Percentiles rank a stretch among this genome's conserved stretches.
Conservation (phyloP, 495 filamentous ascomycete genomes). For the Patellaria atrata region DNA sequence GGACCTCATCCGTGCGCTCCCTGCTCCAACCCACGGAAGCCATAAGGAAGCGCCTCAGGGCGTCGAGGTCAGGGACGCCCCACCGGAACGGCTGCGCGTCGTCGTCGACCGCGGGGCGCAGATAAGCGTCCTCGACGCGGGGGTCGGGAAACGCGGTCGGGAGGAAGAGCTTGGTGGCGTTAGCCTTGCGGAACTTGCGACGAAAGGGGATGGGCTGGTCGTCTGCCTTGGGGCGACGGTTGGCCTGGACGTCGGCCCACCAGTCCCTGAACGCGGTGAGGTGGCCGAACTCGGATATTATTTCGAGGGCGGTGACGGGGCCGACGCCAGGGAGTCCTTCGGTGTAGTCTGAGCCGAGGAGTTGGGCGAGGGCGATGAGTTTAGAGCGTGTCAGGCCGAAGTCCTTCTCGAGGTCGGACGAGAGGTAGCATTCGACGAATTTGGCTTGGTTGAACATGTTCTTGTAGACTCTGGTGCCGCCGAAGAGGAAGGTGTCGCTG, state of each 20-base stretch:
- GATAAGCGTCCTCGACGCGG: conserved; percentile 66
- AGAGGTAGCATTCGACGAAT: conserved; percentile 89
- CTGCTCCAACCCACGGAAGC: conserved; percentile 82
- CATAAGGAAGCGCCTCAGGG: conserved; percentile 76
- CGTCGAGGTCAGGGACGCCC: conserved; percentile 87
- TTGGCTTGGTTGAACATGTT: conserved; percentile 99
- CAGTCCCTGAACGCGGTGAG: conserved; percentile 66
- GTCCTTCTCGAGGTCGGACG: conserved; percentile 77
- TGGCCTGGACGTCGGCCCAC: conserved; percentile 67
- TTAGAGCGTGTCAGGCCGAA: conserved; percentile 67
- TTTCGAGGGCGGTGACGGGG: conserved; percentile 83
- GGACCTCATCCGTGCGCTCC: conserved; percentile 83
- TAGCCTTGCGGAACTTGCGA: conserved; percentile 52
- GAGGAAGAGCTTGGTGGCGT: conserved; percentile 73
- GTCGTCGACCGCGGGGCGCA: conserved; percentile 68
- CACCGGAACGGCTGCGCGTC: conserved; percentile 73
- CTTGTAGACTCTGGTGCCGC: conserved; percentile 90
- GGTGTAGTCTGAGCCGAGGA: conserved; percentile 88
- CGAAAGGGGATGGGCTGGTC: conserved; percentile 48
- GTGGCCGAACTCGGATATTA: conserved; percentile 70
- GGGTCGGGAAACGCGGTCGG: conserved; percentile 61
- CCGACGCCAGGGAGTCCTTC: conserved; percentile 82
- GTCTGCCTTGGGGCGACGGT: conserved; percentile 34
- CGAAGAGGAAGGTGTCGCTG: conserved; percentile 92
- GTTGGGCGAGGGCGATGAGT: conserved; percentile 74